Conservation (phyloP, 1,139 yeast species). For the Saccharomyces uvarum region DNA sequence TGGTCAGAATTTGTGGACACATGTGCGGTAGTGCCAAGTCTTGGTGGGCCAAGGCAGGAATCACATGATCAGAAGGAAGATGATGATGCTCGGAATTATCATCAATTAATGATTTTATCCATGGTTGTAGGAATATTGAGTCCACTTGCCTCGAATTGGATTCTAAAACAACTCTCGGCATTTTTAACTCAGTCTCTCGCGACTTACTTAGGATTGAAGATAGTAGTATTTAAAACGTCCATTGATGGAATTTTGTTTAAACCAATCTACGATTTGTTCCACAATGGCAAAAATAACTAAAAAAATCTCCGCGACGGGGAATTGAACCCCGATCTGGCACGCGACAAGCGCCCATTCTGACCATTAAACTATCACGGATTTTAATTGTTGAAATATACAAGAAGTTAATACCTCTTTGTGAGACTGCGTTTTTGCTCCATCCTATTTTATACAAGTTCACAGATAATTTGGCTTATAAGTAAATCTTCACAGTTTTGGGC, state of each 20-base stretch:
- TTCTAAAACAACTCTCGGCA: slow-evolving; percentile 7
- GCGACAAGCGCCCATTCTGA: slow-evolving; percentile 36
- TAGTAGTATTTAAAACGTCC: not conserved
- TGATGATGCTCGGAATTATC: not conserved
- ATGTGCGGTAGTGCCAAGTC: slow-evolving; percentile 9
- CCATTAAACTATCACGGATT: slow-evolving; percentile 31
- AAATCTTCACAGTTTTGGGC: not conserved
- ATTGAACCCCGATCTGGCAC: slow-evolving; percentile 36
- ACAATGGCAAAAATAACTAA: slow-evolving; percentile 16
- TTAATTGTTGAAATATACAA: not conserved
- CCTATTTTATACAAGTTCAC: not conserved
- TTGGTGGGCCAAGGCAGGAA: not conserved
- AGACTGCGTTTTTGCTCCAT: no score
- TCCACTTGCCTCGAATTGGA: slow-evolving; percentile 9
- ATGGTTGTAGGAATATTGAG: slow-evolving; percentile 11
- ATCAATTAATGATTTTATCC: slow-evolving; percentile 11
- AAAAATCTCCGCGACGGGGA: slow-evolving; percentile 35
- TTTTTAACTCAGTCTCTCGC: slow-evolving; percentile 2
- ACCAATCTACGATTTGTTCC: not conserved
- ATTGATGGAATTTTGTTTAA: no score
- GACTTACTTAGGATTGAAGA: not conserved
- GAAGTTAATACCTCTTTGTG: not conserved
- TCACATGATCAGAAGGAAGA: slow-evolving; percentile 6
- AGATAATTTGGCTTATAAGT: not conserved
- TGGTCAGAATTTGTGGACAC: slow-evolving; percentile 8